A percentile compares a stretch with the other conserved stretches of the same genome.
Evolutionary conservation across 352 stramenopile genomes (phyloP).

Genomic region (Phytopythium kandeliae): DNA sequence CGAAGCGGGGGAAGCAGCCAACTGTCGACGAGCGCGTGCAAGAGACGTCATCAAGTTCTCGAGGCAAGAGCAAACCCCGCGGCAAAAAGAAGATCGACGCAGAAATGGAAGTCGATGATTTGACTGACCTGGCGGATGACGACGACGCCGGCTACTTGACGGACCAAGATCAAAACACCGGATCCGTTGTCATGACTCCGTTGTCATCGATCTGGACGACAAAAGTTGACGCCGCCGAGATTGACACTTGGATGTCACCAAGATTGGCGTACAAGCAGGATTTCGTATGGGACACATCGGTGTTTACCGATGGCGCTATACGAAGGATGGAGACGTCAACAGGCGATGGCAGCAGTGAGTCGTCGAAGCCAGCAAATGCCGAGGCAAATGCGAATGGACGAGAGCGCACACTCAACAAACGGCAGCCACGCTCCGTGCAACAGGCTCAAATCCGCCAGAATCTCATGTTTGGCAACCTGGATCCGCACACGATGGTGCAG

Average conservation of each 20-base stretch:
- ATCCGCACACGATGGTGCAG: conserved; percentile 86
- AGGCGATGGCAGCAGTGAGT: conserved; percentile 6
- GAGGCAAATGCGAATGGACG: conserved; percentile 7
- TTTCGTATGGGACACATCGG: conserved; percentile 59
- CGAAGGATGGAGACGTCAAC: not conserved
- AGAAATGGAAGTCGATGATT: conserved; percentile 3
- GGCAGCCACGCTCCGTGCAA: conserved; percentile 60
- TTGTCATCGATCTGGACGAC: conserved; percentile 55
- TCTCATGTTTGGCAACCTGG: conserved; percentile 59
- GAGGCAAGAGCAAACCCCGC: conserved; percentile 4
- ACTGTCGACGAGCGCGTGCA: not conserved
- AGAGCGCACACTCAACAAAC: conserved; percentile 36
- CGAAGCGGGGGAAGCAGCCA: not conserved
- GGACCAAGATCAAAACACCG: not conserved
- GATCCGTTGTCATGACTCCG: conserved; percentile 20
- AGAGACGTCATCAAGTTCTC: not conserved
- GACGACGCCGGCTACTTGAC: not conserved
- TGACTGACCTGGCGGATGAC: conserved; percentile 13
- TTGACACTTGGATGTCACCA: conserved; percentile 5
- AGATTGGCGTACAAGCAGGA: conserved; percentile 53
- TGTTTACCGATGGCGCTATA: conserved; percentile 43
- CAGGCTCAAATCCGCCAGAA: conserved; percentile 80
- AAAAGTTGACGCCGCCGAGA: conserved; percentile 10
- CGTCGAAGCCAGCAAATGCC: not conserved
- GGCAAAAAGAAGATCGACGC: conserved; percentile 8